These are phyloP conservation scores for Flaveria linearis DNA, from an alignment of 129 eudicot species.

Conservation along the genomic window DNA sequence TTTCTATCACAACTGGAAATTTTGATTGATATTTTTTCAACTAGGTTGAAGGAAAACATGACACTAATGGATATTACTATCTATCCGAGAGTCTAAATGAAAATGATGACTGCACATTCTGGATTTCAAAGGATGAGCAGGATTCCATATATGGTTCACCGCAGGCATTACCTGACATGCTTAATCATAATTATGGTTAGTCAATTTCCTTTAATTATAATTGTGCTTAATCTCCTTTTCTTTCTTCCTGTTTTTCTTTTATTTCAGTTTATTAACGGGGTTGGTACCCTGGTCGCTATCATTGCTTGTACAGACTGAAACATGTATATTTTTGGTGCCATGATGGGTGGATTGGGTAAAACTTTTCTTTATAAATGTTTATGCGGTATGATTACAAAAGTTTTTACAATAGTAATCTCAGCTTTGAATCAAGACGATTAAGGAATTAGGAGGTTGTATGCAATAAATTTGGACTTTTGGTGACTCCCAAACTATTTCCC, in stretches of 20 bases:
- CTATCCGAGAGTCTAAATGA: conserved; percentile 84
- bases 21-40: conserved; percentile 18
- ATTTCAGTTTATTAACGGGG: not conserved
- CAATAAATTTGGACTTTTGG: not conserved
- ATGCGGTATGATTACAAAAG: not conserved
- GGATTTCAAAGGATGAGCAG: conserved; percentile 60
- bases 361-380: no score
- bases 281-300: conserved; percentile 1
- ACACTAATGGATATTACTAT: conserved; percentile 62
- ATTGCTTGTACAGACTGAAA: conserved; percentile 13
- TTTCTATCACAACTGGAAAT: not conserved
- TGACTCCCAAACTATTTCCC: not conserved
- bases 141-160: conserved; percentile 38
- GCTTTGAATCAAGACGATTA: not conserved
- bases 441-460: not conserved
- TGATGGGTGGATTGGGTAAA: not conserved
- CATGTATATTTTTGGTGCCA: not conserved
- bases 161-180: conserved; percentile 62
- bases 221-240: not conserved
- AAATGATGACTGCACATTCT: conserved; percentile 64
- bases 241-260: conserved; percentile 1
- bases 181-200: conserved; percentile 59
- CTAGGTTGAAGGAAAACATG: conserved; percentile 82
- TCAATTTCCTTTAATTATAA: conserved; percentile 13
- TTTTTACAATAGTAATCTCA: not conserved